These are phyloP conservation scores for Plantago lanceolata DNA, from an alignment of 305 asterid species.

Conservation along the genomic window DNA sequence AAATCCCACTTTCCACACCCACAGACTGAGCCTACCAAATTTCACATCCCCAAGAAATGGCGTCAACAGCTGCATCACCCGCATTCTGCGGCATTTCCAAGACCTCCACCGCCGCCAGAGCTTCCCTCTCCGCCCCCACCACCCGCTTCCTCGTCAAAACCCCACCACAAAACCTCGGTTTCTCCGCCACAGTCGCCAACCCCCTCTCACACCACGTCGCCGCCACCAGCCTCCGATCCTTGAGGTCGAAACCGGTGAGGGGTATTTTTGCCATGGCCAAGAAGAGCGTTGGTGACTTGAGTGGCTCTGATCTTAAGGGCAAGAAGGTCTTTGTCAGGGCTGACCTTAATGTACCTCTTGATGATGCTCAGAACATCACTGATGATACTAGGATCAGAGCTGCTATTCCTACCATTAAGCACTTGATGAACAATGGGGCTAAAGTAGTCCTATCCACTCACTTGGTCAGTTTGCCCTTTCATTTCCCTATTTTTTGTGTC, in stretches of 20 bases:
- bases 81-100: slow-evolving; percentile 48
- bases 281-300: slow-evolving; percentile 76
- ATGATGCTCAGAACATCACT: slow-evolving; percentile 62
- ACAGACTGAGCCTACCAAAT: neutral
- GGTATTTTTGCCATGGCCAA: slow-evolving; percentile 56
- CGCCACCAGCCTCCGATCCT: slow-evolving; percentile 55
- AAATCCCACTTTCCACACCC: neutral
- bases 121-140: slow-evolving; percentile 33
- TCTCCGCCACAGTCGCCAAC: slow-evolving; percentile 35
- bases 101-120: slow-evolving; percentile 38
- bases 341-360: slow-evolving; percentile 79
- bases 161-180: slow-evolving; percentile 49
- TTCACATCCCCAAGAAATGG: slow-evolving; percentile 31
- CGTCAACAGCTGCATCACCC: slow-evolving; percentile 61
- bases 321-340: slow-evolving; percentile 70
- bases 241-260: slow-evolving; percentile 39
- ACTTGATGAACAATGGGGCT: slow-evolving; percentile 63
- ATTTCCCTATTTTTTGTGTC: neutral
- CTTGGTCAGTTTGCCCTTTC: slow-evolving; percentile 40
- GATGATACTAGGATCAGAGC: slow-evolving; percentile 86
- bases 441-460: slow-evolving; percentile 68
- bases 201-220: slow-evolving; percentile 50
- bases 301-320: slow-evolving; percentile 61
- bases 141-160: slow-evolving; percentile 51
- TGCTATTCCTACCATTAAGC: slow-evolving; percentile 67